Percentiles rank a stretch among this genome's conserved stretches.
These are phyloP conservation scores for Fusarium continuum DNA, from an alignment of 2,329 filamentous ascomycete genomes.

Conservation along the genomic window DNA sequence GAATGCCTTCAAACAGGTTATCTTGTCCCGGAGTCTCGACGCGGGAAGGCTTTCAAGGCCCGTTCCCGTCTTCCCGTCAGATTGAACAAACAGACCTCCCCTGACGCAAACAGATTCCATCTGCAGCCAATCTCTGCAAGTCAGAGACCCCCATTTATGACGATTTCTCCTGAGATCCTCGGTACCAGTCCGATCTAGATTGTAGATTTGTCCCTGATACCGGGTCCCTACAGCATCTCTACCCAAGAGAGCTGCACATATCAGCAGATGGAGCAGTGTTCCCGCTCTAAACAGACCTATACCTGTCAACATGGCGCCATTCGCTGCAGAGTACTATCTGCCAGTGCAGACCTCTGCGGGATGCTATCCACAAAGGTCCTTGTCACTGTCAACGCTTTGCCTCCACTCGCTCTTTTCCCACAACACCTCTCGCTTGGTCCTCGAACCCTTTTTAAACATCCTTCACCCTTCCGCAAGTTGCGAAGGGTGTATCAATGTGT, in stretches of 20 bases:
- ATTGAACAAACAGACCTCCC: slow-evolving; percentile 25
- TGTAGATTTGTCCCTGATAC: not conserved
- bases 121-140: slow-evolving; percentile 13
- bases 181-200: slow-evolving; percentile 22
- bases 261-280: not conserved
- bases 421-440: slow-evolving; percentile 19
- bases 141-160: not conserved
- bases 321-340: not conserved
- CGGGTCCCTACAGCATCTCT: slow-evolving; percentile 31
- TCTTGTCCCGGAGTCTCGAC: slow-evolving; percentile 19
- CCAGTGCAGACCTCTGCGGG: slow-evolving; percentile 18
- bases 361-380: slow-evolving; percentile 1
- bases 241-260: not conserved
- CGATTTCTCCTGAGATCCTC: not conserved
- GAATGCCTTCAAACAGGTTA: slow-evolving; percentile 3
- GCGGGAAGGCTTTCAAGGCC: slow-evolving; percentile 12
- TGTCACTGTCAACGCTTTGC: slow-evolving; percentile 10
- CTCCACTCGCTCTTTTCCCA: not conserved
- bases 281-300: not conserved
- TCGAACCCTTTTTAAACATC: slow-evolving; percentile 18
- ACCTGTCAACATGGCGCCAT: not conserved
- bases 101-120: slow-evolving; percentile 8
- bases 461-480: slow-evolving; percentile 27
- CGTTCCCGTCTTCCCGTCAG: slow-evolving; percentile 21
- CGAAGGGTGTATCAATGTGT: slow-evolving; percentile 29